Evolutionary conservation across 495 filamentous ascomycete species (phyloP).

Genomic region (Terfezia claveryi): DNA sequence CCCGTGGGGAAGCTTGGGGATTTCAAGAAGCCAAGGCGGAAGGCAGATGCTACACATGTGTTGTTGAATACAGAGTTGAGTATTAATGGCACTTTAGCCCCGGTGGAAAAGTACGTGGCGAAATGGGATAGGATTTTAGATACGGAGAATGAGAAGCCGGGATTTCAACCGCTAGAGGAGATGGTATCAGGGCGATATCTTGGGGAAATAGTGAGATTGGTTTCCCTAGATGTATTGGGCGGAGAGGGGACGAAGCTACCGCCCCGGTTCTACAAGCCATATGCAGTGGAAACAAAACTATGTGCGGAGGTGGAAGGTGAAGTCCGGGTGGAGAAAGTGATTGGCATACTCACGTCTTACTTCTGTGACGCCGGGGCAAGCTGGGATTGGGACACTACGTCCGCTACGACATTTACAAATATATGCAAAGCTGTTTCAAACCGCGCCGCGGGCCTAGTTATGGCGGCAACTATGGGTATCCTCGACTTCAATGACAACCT

Average conservation of each 20-base stretch:
- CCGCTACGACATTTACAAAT: conserved; percentile 3
- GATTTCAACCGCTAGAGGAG: conserved; percentile 73
- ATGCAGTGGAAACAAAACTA: conserved; percentile 10
- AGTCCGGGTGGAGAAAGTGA: not conserved
- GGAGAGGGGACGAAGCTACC: conserved; percentile 1
- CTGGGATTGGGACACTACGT: not conserved
- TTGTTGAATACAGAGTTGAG: conserved; percentile 77
- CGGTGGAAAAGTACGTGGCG: conserved; percentile 44
- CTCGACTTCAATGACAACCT: conserved; percentile 10
- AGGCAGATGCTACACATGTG: conserved; percentile 23
- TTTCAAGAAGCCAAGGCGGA: conserved; percentile 29
- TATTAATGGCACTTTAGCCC: conserved; percentile 47
- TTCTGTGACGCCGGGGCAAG: not conserved
- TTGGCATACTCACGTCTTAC: conserved; percentile 6
- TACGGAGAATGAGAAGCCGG: conserved; percentile 40
- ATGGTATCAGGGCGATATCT: conserved; percentile 71
- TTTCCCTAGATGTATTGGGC: conserved; percentile 41
- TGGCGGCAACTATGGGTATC: conserved; percentile 14
- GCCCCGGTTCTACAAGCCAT: not conserved
- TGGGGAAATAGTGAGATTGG: conserved; percentile 56
- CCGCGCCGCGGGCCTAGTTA: conserved; percentile 15
- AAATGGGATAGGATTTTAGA: conserved; percentile 52
- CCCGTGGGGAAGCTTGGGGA: conserved; percentile 37
- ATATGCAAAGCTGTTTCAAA: conserved; percentile 12
- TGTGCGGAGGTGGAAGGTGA: conserved; percentile 9